These are phyloP conservation scores for Fusarium sp. DNA, from an alignment of 2,329 filamentous ascomycete genomes.

Conservation along the genomic window DNA sequence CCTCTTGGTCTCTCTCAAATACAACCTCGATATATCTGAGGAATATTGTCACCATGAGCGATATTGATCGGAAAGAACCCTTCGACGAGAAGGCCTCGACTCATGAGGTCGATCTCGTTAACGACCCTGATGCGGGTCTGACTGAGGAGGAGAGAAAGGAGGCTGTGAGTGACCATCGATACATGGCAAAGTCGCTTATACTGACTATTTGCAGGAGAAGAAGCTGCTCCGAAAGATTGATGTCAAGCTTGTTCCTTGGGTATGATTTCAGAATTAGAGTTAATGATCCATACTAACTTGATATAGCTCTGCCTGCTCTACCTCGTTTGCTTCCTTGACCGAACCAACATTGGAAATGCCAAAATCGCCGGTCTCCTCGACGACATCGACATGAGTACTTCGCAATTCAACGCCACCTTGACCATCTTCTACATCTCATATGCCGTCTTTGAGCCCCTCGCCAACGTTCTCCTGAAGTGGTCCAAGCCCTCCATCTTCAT, in stretches of 20 bases:
- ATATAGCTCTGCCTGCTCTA: constrained; percentile 75
- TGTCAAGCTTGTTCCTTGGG: constrained; percentile 70
- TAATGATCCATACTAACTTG: neutral
- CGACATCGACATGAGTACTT: constrained; percentile 71
- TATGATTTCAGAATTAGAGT: constrained; percentile 37
- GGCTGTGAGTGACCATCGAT: constrained; percentile 61
- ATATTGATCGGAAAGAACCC: constrained; percentile 47
- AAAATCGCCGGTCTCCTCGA: constrained; percentile 66
- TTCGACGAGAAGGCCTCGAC: constrained; percentile 47
- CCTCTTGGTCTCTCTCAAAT: constrained; percentile 4
- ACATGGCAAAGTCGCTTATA: neutral
- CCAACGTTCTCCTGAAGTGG: constrained; percentile 83
- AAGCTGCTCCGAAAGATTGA: constrained; percentile 73
- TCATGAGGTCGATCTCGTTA: constrained; percentile 44
- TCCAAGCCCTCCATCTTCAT: constrained; percentile 83
- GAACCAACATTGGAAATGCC: constrained; percentile 82
- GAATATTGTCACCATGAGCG: constrained; percentile 46
- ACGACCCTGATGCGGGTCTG: constrained; percentile 69
- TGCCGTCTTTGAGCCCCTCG: constrained; percentile 80
- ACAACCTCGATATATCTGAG: neutral
- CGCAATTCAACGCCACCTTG: constrained; percentile 79
- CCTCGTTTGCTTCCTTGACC: constrained; percentile 78
- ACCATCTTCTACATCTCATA: constrained; percentile 92
- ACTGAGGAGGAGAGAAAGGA: constrained; percentile 71
- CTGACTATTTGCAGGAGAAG: constrained; percentile 62